Evolutionary conservation across 2,329 filamentous ascomycete genomes (phyloP).

Genomic region (Cladosporium sp.): DNA sequence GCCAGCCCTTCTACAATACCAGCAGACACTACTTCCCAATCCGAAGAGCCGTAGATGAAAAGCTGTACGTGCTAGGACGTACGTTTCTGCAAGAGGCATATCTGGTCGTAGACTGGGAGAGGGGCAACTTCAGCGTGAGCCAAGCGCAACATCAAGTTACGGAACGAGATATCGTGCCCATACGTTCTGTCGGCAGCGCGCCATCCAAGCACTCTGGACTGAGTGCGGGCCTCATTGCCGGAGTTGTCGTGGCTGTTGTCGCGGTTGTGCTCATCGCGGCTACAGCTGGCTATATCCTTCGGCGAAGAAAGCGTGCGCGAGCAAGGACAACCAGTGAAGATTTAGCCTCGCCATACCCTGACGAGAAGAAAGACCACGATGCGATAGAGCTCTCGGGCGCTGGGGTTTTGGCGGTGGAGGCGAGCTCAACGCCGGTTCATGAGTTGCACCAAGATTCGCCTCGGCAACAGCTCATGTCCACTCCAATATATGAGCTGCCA

Average conservation of each 20-base stretch:
- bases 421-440: slow-evolving; percentile 5
- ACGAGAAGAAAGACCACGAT: slow-evolving; percentile 1
- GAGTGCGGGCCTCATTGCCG: slow-evolving; percentile 9
- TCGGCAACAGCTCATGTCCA: slow-evolving; percentile 19
- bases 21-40: slow-evolving; percentile 43
- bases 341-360: not conserved
- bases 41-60: slow-evolving; percentile 40
- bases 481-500: slow-evolving; percentile 14
- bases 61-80: slow-evolving; percentile 43
- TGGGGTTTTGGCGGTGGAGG: not conserved
- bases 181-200: not conserved
- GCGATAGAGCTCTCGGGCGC: not conserved
- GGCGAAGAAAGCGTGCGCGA: not conserved
- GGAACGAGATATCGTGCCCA: slow-evolving; percentile 1
- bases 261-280: not conserved
- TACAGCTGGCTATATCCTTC: not conserved
- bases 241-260: slow-evolving; percentile 8
- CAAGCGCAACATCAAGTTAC: not conserved
- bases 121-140: slow-evolving; percentile 32
- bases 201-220: slow-evolving; percentile 2
- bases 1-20: slow-evolving; percentile 29
- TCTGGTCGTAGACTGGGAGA: slow-evolving; percentile 42
- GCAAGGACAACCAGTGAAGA: not conserved
- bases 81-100: slow-evolving; percentile 47
- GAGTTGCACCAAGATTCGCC: slow-evolving; percentile 12